Conservation (phyloP, 345 rosid species). For the Camelina laxa region DNA sequence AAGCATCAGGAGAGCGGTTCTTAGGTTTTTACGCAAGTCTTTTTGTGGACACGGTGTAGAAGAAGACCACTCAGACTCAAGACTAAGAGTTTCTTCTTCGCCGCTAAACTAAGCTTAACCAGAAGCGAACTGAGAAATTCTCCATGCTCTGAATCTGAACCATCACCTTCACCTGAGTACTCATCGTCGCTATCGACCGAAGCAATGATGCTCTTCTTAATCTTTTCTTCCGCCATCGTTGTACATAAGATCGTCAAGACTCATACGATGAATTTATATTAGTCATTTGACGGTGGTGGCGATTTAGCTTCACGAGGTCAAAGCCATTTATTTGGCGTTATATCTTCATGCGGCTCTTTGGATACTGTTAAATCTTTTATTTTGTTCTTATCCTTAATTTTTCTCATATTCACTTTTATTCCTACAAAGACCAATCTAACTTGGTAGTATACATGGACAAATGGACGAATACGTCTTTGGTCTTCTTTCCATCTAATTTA, state of each 20-base stretch:
- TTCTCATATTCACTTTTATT: neutral
- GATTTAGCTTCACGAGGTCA: conserved; percentile 39
- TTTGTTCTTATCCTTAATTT: neutral
- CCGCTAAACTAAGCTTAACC: conserved; percentile 30
- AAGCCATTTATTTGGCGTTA: conserved; percentile 26
- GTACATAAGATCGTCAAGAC: neutral
- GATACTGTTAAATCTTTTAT: neutral
- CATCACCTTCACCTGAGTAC: neutral
- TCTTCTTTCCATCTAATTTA: no score
- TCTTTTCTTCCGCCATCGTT: conserved; percentile 31
- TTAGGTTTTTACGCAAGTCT: neutral
- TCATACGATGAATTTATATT: conserved; percentile 5
- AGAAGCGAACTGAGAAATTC: conserved; percentile 18
- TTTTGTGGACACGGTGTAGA: conserved; percentile 34
- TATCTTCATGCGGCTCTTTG: conserved; percentile 22
- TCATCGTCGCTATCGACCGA: conserved; percentile 21
- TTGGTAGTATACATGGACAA: no score
- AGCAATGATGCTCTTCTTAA: neutral
- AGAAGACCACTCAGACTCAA: conserved; percentile 47
- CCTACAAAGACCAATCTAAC: no score
- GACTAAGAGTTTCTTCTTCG: conserved; percentile 48
- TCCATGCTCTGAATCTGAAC: neutral
- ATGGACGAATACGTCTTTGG: no score
- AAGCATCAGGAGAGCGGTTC: conserved; percentile 41
- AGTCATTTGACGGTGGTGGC: neutral